Base-by-base conservation (phyloP, 2,329 filamentous ascomycete species). In the Sphaerulina populicola region DNA sequence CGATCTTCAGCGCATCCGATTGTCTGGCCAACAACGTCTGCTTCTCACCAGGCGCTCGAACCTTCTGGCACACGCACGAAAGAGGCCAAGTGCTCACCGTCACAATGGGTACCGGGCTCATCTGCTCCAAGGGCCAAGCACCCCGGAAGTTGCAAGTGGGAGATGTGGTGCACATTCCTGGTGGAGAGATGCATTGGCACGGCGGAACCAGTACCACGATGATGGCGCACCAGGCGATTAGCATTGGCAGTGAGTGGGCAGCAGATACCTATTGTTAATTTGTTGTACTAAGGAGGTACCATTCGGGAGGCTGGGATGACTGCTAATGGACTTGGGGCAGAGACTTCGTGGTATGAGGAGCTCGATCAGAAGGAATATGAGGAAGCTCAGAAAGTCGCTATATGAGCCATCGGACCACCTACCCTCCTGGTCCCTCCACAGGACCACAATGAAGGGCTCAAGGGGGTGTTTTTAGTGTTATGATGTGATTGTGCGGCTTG, bases 41-140 rank as follows among this genome's bases (percentile, higher is more conserved):
- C 36, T 74, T 74, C 55, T 68, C 69, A 0, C 71, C 71, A 6
- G 69, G 71, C 44, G 67, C 71, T 0, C 66, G 71, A 15, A 74
- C 71, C 4, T 63, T 71, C 59, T 74, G 72, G 72, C 72, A 74
- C 59, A 68, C 64, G 1, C 72, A 74, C 55, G 69, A 72, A 44
- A 61, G 66, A n/a, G 72, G 71, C 3, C 72, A 74, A 57, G 60
- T 74, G 30, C 60, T 74, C 31, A 62, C 66, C 29, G 71, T 73
- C 1, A 61, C 68, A 12, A 62, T 68, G 2, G 72, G 72, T 0
- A 62, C 61, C 6, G 72, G 71, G 6, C 69, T 72, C 64, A 64
- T 74, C 18, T 74, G 72, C 52, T 70, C 72, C 18, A 67, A 67
- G 35, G 72, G 71, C 1, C 64, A 65, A 18, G 58, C 61, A 44